Conservation (phyloP, 2,329 filamentous ascomycete genomes). For the Stagonosporopsis cucurbitacearum region DNA sequence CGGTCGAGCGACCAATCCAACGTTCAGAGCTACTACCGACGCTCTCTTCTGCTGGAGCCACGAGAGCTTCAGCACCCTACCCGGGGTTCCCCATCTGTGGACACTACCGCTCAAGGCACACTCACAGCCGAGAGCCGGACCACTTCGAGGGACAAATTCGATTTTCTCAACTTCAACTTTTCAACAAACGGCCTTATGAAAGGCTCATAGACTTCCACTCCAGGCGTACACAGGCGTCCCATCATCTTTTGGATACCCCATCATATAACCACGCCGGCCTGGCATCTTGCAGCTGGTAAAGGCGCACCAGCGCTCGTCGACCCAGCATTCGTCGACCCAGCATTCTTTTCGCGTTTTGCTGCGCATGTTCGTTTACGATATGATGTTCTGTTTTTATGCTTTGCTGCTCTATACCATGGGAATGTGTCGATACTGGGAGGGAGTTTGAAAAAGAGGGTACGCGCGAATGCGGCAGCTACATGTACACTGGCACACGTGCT, state of each 20-base stretch:
- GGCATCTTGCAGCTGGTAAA: slow-evolving; percentile 17
- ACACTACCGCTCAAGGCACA: slow-evolving; percentile 34
- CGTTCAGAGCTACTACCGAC: slow-evolving; percentile 75
- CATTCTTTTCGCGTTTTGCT: slow-evolving; percentile 20
- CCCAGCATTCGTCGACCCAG: slow-evolving; percentile 8
- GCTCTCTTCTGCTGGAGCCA: slow-evolving; percentile 84
- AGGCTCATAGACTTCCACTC: slow-evolving; percentile 37
- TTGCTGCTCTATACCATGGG: slow-evolving; percentile 46
- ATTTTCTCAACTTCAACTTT: slow-evolving; percentile 49
- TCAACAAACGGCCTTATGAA: slow-evolving; percentile 38
- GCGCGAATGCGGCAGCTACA: slow-evolving; percentile 4
- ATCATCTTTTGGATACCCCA: slow-evolving; percentile 22
- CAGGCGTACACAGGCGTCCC: slow-evolving; percentile 30
- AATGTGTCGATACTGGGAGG: slow-evolving; percentile 15
- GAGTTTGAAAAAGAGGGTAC: slow-evolving; percentile 14
- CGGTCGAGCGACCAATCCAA: slow-evolving; percentile 68
- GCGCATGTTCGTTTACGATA: slow-evolving; percentile 41
- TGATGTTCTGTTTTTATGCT: slow-evolving; percentile 36
- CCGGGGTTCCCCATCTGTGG: slow-evolving; percentile 36
- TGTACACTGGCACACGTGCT: slow-evolving; percentile 4
- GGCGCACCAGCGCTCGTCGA: slow-evolving; percentile 22
- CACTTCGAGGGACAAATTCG: slow-evolving; percentile 46
- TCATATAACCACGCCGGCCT: neutral
- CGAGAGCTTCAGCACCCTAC: slow-evolving; percentile 57
- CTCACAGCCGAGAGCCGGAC: slow-evolving; percentile 39